Evolutionary conservation across 441 rosid species (phyloP), one percentile per base, ranked within the genome.

Genomic region (Gossypium trilobum): DNA sequence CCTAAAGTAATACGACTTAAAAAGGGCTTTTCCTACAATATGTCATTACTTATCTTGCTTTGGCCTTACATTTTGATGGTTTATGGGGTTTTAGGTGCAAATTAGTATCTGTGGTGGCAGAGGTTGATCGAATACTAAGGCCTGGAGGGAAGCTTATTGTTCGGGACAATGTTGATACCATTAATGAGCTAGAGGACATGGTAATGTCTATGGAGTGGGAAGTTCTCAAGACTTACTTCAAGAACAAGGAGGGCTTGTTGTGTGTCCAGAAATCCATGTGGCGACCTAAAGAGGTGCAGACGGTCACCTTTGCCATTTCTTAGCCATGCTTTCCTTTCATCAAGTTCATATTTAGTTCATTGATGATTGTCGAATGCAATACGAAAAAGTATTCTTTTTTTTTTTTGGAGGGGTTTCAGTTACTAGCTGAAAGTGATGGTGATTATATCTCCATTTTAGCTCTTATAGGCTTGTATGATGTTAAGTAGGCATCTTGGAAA

Each of bases 91-190:
- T 20, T 62, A 62, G 68, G 68, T 62, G 68, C 68, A 62, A 62
- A 3, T 16, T 62, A 62, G 68, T 33, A 22, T 20, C 68, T 3
- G 68, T 36, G 14, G 68, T 36, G 4, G 68, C 68, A 1, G 68
- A 62, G 68, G 68, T 62, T 17, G 68, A 62, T 62, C 48, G 68
- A 16, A 62, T 62, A 19, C 50, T 62, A 36, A 62, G 68, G 50
- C 68, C 68, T 3, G 68, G 39, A 62, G 50, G 68, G 50, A 62
- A 33, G 23, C 8, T 62, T 9, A 62, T 36, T 62, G 68, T 62
- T 9, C 50, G 68, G n/a, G 68, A 62, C 68, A 62, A 16, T 17
- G 68, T 62, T 36, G 50, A 62, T 48, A 62, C 50, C 50, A 62
- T 62, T 17, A 36, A 9, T 36, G 68, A 62, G 68, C 68, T 62